These are phyloP conservation scores for Eucalyptus marginata DNA, from an alignment of 345 rosid genomes.

Conservation along the genomic window DNA sequence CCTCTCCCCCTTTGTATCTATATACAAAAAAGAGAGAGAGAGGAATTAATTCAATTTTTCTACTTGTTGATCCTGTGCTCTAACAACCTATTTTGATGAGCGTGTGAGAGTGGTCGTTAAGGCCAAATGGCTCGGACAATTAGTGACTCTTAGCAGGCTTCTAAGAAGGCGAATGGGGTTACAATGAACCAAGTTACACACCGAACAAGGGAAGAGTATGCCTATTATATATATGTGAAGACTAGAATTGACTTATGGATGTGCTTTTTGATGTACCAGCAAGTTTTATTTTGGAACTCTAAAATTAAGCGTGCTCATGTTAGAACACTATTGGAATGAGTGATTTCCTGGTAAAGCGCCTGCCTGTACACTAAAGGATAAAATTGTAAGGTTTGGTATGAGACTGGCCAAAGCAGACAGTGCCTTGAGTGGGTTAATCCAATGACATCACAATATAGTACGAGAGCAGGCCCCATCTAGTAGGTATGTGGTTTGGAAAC, in stretches of 20 bases:
- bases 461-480: not conserved
- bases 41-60: not conserved
- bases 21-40: rapidly evolving
- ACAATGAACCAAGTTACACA: not conserved
- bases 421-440: not conserved
- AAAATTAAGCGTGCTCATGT: too few relatives aligned
- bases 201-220: not conserved
- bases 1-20: not conserved
- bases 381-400: not conserved
- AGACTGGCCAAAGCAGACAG: too few relatives aligned
- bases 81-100: rapidly evolving
- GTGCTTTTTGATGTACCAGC: not conserved
- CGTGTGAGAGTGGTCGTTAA: not conserved
- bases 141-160: not conserved
- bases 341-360: rapidly evolving
- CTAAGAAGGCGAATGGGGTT: not conserved
- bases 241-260: too few relatives aligned
- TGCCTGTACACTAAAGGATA: too few relatives aligned
- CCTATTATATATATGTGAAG: too few relatives aligned
- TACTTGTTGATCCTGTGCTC: not conserved
- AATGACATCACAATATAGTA: not conserved
- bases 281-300: not conserved
- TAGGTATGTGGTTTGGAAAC: not conserved
- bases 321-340: not conserved
- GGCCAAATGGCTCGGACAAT: not conserved